A percentile compares a stretch with the other conserved stretches of the same genome.
These are phyloP conservation scores for Aspergillus sparsus DNA, from an alignment of 495 filamentous ascomycete species.

Conservation along the genomic window DNA sequence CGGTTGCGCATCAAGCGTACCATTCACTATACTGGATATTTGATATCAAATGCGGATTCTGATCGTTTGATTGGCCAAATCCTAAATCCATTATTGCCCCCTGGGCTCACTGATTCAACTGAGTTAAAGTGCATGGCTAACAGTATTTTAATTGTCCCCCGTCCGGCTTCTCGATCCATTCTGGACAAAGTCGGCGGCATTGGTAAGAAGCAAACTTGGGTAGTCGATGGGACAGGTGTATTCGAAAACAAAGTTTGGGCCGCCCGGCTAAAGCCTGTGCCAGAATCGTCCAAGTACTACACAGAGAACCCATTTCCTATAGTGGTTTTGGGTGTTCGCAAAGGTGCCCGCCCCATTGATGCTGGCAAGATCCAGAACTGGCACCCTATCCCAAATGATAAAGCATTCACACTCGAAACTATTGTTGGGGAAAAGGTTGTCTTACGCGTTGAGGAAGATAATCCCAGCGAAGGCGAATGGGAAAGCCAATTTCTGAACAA, in stretches of 20 bases:
- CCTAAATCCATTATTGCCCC: slow-evolving; percentile 54
- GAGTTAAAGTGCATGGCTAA: slow-evolving; percentile 85
- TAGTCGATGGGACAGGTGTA: slow-evolving; percentile 71
- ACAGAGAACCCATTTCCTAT: slow-evolving; percentile 72
- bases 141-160: slow-evolving; percentile 83
- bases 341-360: slow-evolving; percentile 73
- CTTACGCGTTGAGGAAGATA: slow-evolving; percentile 74
- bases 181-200: slow-evolving; percentile 83
- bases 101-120: slow-evolving; percentile 48
- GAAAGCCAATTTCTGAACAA: slow-evolving; percentile 59
- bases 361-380: slow-evolving; percentile 82
- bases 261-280: slow-evolving; percentile 71
- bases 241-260: slow-evolving; percentile 87
- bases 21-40: slow-evolving; percentile 93
- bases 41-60: slow-evolving; percentile 70
- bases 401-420: slow-evolving; percentile 70
- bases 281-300: slow-evolving; percentile 61
- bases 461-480: slow-evolving; percentile 53
- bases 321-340: slow-evolving; percentile 74
- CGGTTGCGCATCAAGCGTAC: slow-evolving; percentile 76
- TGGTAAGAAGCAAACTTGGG: slow-evolving; percentile 77
- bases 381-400: slow-evolving; percentile 70
- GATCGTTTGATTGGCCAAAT: slow-evolving; percentile 67
- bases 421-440: slow-evolving; percentile 84
- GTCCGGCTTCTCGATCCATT: slow-evolving; percentile 64